Base-by-base conservation (phyloP, 805 yeast species). In the Cyberlindnera meyerae region DNA sequence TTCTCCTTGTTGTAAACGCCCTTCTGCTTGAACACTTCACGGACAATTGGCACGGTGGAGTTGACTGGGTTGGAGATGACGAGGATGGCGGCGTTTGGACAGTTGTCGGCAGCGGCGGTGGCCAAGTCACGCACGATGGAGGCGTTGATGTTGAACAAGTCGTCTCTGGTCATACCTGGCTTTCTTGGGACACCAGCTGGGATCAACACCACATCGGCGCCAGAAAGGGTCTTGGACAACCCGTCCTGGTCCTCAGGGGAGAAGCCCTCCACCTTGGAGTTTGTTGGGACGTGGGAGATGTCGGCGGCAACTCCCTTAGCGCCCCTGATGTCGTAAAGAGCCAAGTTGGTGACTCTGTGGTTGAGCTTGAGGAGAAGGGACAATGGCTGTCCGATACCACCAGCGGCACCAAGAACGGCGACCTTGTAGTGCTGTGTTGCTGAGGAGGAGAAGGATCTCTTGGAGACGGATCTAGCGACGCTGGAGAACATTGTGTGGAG, bases 151-250 rank as follows among this genome's bases (percentile, higher is more conserved):
- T 85, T 82, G 81, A 89, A 89, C 57, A 89, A 73, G 62, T 89
- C 97, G 63, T 89, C 97, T 74, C 97, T 84, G 59, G 96, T 86
- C 97, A 89, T 89, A 65, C 97, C 97, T 52, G 97, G 97, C 73
- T 88, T 89, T 78, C 94, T 85, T 72, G 95, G 97, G 41, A 89
- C 94, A 73, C 97, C 97, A 40, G 97, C 97, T 60, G 97, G 96
- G 65, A 89, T 85, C 49, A 89, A 77, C 48, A 89, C 83, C 43
- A 89, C 82, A 50, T 82, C 87, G 40, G 74, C 67, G 53, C 72
- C 75, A 45, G 73, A 78, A 48, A 89, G 77, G 36, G 96, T 90
- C 50, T 70, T 70, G 57, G 71, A 69, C 51, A 89, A 68, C 40
- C 84, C 86, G 39, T 82, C 84, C 40, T 71, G 71, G 48, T 79